Base-by-base conservation (phyloP, 2,329 filamentous ascomycete genomes). In the Xylariaceae sp. region DNA sequence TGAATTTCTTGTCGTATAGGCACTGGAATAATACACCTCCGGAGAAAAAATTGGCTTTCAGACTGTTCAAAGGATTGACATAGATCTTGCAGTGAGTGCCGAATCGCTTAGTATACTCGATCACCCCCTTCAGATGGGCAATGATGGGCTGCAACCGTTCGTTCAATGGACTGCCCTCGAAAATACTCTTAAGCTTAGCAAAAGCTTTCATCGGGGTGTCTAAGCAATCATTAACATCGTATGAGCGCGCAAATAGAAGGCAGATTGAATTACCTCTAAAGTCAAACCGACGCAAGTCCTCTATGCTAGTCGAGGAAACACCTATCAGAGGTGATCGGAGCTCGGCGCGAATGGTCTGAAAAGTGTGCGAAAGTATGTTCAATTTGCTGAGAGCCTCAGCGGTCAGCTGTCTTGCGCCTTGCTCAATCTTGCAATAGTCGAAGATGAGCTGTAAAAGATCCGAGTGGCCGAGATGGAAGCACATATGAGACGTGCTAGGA, bases 1-100 rank as follows among this genome's bases (percentile, higher is more conserved):
- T 86, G 55, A 87, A 82, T 67, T 90, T 95, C 56, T 82, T 86
- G 67, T 97, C 93, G 58, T 92, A 90, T 2, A 97, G 74, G 63
- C 91, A 97, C 55, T 95, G 89, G 67, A 99, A 97, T 41, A 97
- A 76, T 28, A 97, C 77, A 7, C 92, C 92, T 1, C 88, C 88
- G 16, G 82, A 77, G 69, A 94, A 99, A 67, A 97, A 97, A 51
- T 87, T 88, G 66, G 97, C 92, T 64, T 96, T 96, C 64, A 95
- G 82, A 68, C 89, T 95, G 65, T 86, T 89, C 6, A 99, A 77
- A 0, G 93, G 92, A 58, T 85, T 89, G 60, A 97, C 78, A 63
- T 92, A 95, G 28, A 96, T 77, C 65, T 92, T 94, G 45, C 84
- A 85, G 49, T 79, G 79, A 1, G 97, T 79, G 1, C 84, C 84